Percentiles rank a stretch among this genome's conserved stretches.
phyloP scores from a whole-genome alignment of 2,329 filamentous ascomycete genomes.

The Microascus cirrosus region DNA sequence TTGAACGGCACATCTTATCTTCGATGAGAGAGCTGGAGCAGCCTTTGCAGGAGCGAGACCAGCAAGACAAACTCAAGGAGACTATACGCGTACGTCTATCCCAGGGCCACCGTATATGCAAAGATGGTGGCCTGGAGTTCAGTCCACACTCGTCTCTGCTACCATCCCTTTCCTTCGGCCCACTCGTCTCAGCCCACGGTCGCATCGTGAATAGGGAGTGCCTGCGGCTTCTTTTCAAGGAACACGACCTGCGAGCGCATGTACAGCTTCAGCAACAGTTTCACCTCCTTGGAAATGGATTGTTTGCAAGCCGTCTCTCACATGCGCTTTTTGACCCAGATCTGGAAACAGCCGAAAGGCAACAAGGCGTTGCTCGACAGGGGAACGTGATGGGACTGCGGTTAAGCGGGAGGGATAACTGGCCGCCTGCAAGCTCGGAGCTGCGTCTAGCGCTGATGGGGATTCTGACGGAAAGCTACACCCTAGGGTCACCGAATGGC shows the following conservation, averaged over 20 bases:
- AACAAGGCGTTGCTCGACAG: conserved; percentile 54
- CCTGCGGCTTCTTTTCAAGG: conserved; percentile 62
- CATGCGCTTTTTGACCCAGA: conserved; percentile 79
- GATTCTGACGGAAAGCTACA: conserved; percentile 66
- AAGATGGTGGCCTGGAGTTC: conserved; percentile 17
- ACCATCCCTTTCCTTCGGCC: conserved; percentile 64
- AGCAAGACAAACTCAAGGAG: conserved; percentile 23
- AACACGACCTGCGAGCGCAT: conserved; percentile 62
- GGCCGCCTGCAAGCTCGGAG: conserved; percentile 92
- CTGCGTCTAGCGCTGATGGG: conserved; percentile 83
- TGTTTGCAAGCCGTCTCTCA: conserved; percentile 70
- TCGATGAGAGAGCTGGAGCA: conserved; percentile 36
- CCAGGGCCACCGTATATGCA: conserved; percentile 7
- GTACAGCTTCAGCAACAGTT: conserved; percentile 67
- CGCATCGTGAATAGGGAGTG: conserved; percentile 67
- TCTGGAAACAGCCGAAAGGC: conserved; percentile 66
- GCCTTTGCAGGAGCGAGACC: conserved; percentile 13
- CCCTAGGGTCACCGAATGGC: conserved; percentile 11
- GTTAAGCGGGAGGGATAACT: conserved; percentile 67
- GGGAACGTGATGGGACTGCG: conserved; percentile 72
- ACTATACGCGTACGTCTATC: conserved; percentile 29
- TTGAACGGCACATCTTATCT: conserved; percentile 34
- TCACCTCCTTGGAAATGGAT: conserved; percentile 73
- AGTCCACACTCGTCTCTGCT: conserved; percentile 47
- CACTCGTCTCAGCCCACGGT: conserved; percentile 63